Conservation (phyloP, 2,329 filamentous ascomycete genomes). For the Xylariaceae sp. region DNA sequence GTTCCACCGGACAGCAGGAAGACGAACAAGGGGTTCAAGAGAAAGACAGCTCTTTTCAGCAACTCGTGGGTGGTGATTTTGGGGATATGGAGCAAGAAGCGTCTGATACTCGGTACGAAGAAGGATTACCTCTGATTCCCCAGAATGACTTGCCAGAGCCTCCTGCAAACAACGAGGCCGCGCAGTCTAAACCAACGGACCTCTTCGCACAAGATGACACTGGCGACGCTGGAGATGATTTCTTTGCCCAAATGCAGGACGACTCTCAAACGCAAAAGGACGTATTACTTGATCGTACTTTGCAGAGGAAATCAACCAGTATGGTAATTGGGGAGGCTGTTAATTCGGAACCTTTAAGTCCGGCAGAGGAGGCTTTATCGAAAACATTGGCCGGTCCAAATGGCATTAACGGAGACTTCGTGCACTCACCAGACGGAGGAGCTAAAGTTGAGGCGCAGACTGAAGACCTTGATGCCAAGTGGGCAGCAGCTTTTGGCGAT, state of each 20-base stretch:
- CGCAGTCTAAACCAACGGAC: conserved; percentile 33
- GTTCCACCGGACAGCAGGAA: conserved; percentile 44
- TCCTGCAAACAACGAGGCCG: conserved; percentile 35
- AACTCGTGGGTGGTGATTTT: conserved; percentile 52
- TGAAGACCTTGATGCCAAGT: conserved; percentile 75
- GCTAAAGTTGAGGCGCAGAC: conserved; percentile 30
- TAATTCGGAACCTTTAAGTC: conserved; percentile 35
- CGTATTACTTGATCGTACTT: conserved; percentile 35
- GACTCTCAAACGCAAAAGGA: conserved; percentile 36
- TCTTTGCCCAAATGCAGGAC: conserved; percentile 61
- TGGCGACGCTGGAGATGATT: conserved; percentile 61
- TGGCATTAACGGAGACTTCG: conserved; percentile 32
- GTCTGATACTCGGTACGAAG: conserved; percentile 68
- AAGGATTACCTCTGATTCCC: conserved; percentile 69
- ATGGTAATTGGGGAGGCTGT: conserved; percentile 61
- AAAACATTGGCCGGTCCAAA: conserved; percentile 21
- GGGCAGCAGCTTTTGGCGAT: conserved; percentile 81
- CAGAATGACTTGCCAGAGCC: conserved; percentile 40
- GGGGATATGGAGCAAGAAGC: conserved; percentile 49
- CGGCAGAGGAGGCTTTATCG: conserved; percentile 28
- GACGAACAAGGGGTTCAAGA: conserved; percentile 34
- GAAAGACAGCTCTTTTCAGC: conserved; percentile 36
- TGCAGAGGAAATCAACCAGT: conserved; percentile 74
- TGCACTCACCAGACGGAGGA: conserved; percentile 31
- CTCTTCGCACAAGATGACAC: conserved; percentile 51